Evolutionary conservation across 805 yeast genomes (phyloP).

Genomic region (Ogataea pilisensis): DNA sequence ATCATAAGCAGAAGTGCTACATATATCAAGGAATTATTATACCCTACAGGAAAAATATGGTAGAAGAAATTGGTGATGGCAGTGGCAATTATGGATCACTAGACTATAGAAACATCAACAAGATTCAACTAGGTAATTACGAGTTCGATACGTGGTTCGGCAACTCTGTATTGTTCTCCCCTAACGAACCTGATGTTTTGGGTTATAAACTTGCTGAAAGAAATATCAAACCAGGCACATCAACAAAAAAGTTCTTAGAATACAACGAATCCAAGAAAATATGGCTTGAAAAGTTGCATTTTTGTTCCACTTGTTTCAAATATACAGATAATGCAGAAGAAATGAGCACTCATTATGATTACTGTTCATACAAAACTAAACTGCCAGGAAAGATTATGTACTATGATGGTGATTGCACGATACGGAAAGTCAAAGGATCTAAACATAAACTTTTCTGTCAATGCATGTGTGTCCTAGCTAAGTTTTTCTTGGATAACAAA

Average conservation of each 20-base stretch:
- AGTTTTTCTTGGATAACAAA: slow-evolving; percentile 84
- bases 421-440: slow-evolving; percentile 65
- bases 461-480: slow-evolving; percentile 77
- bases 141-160: slow-evolving; percentile 86
- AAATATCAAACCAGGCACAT: slow-evolving; percentile 16
- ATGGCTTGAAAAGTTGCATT: slow-evolving; percentile 61
- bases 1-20: too few relatives aligned
- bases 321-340: slow-evolving; percentile 51
- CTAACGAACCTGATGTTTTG: slow-evolving; percentile 39
- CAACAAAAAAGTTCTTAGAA: slow-evolving; percentile 15
- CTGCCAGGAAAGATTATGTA: slow-evolving; percentile 71
- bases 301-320: slow-evolving; percentile 84
- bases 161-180: slow-evolving; percentile 67
- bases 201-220: slow-evolving; percentile 38
- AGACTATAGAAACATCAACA: slow-evolving; percentile 55
- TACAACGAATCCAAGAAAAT: slow-evolving; percentile 18
- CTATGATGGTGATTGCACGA: slow-evolving; percentile 49
- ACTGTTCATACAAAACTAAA: slow-evolving; percentile 36
- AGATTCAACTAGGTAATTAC: slow-evolving; percentile 64
- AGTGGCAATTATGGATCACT: slow-evolving; percentile 57
- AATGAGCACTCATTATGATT: slow-evolving; percentile 46
- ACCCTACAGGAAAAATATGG: slow-evolving; percentile 7
- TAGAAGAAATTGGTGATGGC: slow-evolving; percentile 26
- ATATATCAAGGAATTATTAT: too few relatives aligned
- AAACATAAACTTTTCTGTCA: slow-evolving; percentile 70